Conservation (phyloP, 2,329 filamentous ascomycete species). For the Xylaria arbuscula region DNA sequence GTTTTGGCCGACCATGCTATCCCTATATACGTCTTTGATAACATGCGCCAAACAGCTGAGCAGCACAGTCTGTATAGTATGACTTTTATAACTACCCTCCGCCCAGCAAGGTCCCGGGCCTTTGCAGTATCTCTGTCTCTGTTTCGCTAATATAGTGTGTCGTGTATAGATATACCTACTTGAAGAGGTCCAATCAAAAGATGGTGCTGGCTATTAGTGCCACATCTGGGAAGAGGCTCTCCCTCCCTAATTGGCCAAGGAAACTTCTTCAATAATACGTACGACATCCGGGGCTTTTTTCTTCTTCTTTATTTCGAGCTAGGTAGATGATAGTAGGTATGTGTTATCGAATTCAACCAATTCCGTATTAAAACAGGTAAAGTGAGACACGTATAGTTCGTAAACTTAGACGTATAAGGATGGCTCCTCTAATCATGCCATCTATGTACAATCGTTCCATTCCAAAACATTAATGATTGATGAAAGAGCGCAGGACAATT, state of each 20-base stretch:
- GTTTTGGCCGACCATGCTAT: not conserved
- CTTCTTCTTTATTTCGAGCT: constrained; percentile 7
- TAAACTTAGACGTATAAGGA: not conserved
- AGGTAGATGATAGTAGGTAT: not conserved
- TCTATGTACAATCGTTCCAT: not conserved
- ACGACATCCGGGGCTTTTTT: constrained; percentile 4
- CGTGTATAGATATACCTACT: constrained; percentile 18
- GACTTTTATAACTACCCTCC: not conserved
- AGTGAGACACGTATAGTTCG: constrained; percentile 5
- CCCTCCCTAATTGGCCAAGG: constrained; percentile 25
- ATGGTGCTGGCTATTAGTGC: constrained; percentile 10
- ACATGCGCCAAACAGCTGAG: not conserved
- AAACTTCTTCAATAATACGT: constrained; percentile 26
- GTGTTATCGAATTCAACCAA: constrained; percentile 16
- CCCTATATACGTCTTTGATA: not conserved
- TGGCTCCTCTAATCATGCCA: not conserved
- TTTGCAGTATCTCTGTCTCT: not conserved
- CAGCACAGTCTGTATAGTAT: constrained; percentile 18
- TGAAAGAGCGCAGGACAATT: not conserved
- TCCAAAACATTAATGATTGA: not conserved
- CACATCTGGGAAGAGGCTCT: constrained; percentile 15
- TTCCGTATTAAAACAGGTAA: constrained; percentile 1
- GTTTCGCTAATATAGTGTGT: constrained; percentile 7
- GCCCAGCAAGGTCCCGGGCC: not conserved
- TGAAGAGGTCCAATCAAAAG: constrained; percentile 6